Evolutionary conservation across 1,284 basidiomycete genomes (phyloP).

Genomic region (Cryptococcus depauperatus): DNA sequence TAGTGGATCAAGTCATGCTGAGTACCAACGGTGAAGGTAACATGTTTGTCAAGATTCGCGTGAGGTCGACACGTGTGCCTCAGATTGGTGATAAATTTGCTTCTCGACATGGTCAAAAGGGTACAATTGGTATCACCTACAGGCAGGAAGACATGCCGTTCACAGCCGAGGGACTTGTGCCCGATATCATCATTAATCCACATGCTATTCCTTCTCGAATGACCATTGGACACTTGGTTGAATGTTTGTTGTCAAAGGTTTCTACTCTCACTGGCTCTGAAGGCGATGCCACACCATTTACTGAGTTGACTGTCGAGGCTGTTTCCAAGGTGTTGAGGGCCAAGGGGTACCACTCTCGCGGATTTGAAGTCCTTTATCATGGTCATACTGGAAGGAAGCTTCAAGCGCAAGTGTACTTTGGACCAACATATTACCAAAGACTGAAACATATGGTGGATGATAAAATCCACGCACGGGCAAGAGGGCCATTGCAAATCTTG

Average conservation of each 20-base stretch:
- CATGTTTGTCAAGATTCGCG: conserved; percentile 97
- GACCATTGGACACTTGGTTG: conserved; percentile 99
- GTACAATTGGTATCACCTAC: conserved; percentile 98
- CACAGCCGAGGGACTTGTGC: conserved; percentile 89
- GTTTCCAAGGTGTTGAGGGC: conserved; percentile 74
- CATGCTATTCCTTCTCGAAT: conserved; percentile 99
- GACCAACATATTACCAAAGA: conserved; percentile 98
- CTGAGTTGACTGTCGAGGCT: conserved; percentile 92
- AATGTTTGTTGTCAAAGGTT: conserved; percentile 93
- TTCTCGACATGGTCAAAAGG: conserved; percentile 98
- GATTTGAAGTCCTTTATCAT: conserved; percentile 97
- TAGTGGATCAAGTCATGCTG: conserved; percentile 94
- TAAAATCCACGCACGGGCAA: conserved; percentile 96
- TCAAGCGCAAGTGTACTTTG: conserved; percentile 95
- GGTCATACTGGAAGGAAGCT: conserved; percentile 95
- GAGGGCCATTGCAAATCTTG: conserved; percentile 95
- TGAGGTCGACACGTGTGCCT: conserved; percentile 88
- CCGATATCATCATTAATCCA: conserved; percentile 97
- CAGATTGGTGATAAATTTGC: conserved; percentile 99
- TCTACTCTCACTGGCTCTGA: conserved; percentile 93
- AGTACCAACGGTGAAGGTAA: conserved; percentile 93
- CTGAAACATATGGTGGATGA: conserved; percentile 99
- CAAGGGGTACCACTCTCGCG: conserved; percentile 90
- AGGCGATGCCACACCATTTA: conserved; percentile 97
- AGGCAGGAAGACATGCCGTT: conserved; percentile 99